Percentiles rank a stretch among this genome's conserved stretches.
phyloP scores from a whole-genome alignment of 768 basidiomycete species.

The Sutorius australiensis region DNA sequence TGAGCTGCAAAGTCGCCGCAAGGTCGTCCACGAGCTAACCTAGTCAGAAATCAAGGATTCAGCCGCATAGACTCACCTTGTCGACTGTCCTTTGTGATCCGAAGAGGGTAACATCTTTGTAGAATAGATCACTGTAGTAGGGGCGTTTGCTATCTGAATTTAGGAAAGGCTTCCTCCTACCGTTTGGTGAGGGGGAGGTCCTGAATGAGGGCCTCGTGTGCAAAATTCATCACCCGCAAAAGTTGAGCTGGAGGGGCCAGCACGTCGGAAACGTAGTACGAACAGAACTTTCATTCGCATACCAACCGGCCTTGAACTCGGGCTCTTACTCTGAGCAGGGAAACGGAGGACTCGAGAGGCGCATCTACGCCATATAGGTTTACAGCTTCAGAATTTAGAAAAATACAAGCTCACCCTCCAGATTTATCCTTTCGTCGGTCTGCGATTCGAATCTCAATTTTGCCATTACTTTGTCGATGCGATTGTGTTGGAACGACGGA shows the following conservation, averaged over 20 bases:
- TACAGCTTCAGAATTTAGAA: not conserved
- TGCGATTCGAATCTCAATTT: conserved; percentile 33
- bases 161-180: conserved; percentile 30
- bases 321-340: conserved; percentile 34
- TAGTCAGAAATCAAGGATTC: not conserved
- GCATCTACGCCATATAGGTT: conserved; percentile 7
- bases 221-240: conserved; percentile 59
- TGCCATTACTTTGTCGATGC: conserved; percentile 13
- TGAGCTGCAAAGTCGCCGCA: conserved; percentile 73
- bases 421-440: conserved; percentile 33
- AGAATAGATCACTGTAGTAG: conserved; percentile 75
- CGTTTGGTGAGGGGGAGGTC: conserved; percentile 62
- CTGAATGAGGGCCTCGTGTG: conserved; percentile 61
- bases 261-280: not conserved
- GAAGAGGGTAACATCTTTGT: conserved; percentile 80
- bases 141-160: conserved; percentile 6
- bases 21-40: conserved; percentile 85
- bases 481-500: not conserved
- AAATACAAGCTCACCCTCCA: conserved; percentile 26
- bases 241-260: conserved; percentile 52
- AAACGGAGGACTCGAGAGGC: conserved; percentile 31
- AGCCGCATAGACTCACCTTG: conserved; percentile 41
- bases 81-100: conserved; percentile 76
- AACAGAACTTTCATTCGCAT: not conserved
- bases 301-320: conserved; percentile 45